A percentile compares a stretch with the other conserved stretches of the same genome.
Conservation (phyloP, 371 early-diverging fungal genomes). For the Rhizopus arrhizus region DNA sequence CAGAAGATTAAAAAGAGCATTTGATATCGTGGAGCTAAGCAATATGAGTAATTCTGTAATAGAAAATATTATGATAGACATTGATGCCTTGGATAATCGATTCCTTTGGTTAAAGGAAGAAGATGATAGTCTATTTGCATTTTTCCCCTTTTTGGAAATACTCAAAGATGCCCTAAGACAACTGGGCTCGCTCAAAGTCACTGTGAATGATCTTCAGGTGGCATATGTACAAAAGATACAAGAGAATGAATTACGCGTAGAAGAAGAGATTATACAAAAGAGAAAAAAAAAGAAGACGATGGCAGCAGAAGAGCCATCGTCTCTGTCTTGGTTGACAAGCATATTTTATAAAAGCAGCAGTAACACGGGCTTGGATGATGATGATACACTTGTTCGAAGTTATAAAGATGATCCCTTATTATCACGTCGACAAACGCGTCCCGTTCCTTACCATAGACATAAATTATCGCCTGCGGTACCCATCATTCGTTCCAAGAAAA, state of each 20-base stretch:
- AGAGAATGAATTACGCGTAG: constrained; percentile 38
- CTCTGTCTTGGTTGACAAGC: constrained; percentile 31
- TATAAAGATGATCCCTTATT: constrained; percentile 17
- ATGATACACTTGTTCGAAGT: constrained; percentile 1
- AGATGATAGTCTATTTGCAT: constrained; percentile 35
- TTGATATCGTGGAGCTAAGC: constrained; percentile 68
- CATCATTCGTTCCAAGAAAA: constrained; percentile 25
- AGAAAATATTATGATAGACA: constrained; percentile 62
- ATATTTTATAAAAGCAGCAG: constrained; percentile 18
- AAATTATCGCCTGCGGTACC: constrained; percentile 25
- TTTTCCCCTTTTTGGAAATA: constrained; percentile 56
- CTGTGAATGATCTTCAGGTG: constrained; percentile 62
- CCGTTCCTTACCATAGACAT: constrained; percentile 12
- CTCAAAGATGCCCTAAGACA: constrained; percentile 63
- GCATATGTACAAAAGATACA: constrained; percentile 65
- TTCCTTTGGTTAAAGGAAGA: constrained; percentile 55
- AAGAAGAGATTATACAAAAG: constrained; percentile 51
- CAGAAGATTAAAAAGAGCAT: constrained; percentile 56
- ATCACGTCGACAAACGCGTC: constrained; percentile 15
- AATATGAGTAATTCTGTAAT: constrained; percentile 72
- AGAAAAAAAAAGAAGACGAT: constrained; percentile 8
- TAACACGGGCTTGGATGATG: not conserved
- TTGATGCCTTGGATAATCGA: constrained; percentile 50
- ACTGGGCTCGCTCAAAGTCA: constrained; percentile 52
- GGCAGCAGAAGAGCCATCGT: constrained; percentile 1